Evolutionary conservation across 2,329 filamentous ascomycete species (phyloP), one percentile per base, ranked within the genome.

Genomic region (Rhynchosporium graminicola): DNA sequence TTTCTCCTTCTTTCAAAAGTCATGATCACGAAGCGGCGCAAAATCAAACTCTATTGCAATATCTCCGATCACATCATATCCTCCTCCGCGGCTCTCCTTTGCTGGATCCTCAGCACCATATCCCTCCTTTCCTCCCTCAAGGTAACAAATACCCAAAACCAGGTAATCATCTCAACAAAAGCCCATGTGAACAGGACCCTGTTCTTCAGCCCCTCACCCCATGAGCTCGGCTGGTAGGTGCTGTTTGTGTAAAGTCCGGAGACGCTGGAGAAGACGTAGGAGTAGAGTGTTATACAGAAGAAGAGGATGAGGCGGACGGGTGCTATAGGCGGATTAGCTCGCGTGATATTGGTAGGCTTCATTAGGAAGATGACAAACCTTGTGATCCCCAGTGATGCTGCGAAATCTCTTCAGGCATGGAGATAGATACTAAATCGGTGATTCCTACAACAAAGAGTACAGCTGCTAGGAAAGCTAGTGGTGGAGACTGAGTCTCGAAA

Each of bases 111-210:
- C 36, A 75, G 65, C 10, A 73, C 69, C 40, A 76, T 69, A 55
- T 75, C 73, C 55, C 72, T 73, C 60, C 77, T 73, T 78, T 92
- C 89, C 71, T 92, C 89, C 58, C 85, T 80, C 69, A 92, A 75
- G 4, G 85, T 89, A 36, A 88, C 81, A 81, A 87, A 91, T 29
- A 85, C 86, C 92, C 92, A 97, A 76, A 96, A 92, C 91, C 92
- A 97, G 65, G 84, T 83, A 68, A 91, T 80, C 74, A 91, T 85
- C 79, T 97, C 93, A 72, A 96, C 73, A 71, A 97, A 95, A 8
- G 86, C 87, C 76, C 92, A 95, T 0, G 89, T 87, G 74, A 97
- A 96, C 46, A 96, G 85, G 46, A 96, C 79, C 57, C 91, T 85
- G 74, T 96, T 96, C 79, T 93, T 92, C 70, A 97, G 76, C 29